Evolutionary conservation across 164 flowering plant genomes (phyloP), one percentile per base, ranked within the genome.

Genomic region (Amborella trichopoda): DNA sequence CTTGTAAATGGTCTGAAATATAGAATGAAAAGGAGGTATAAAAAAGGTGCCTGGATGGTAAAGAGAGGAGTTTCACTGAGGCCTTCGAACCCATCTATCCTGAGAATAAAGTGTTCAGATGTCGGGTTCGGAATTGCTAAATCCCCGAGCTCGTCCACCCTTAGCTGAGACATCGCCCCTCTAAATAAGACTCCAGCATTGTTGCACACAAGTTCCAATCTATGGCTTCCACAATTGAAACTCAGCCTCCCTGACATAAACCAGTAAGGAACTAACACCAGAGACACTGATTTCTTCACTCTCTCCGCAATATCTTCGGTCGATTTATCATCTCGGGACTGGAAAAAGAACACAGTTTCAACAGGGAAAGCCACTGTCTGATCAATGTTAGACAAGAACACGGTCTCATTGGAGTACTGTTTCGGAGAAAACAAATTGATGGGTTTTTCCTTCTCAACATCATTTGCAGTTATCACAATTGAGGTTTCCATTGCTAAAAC

Each of bases 201-300:
- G 65, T 64, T 71, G 67, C 75, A 71, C 6, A 73, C 40, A 39
- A 73, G 67, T 63, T 73, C 73, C 53, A 70, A 38, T 40, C 73
- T 54, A 14, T 34, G 46, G 30, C 51, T 51, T 39, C 68, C 54
- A 20, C 21, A 8, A 54, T 65, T 58, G 53, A 65, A 58, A 20
- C 28, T 49, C 13, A 73, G 55, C 46, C 75, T 67, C 37, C 78
- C 75, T 9, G 78, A 74, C 73, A 73, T 65, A 63, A 70, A 73
- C 37, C 68, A 70, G 51, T 70, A 73, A 22, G 71, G 72, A 24
- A 62, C 52, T 38, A 73, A 59, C 53, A 57, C 60, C 16, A 62
- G 63, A 32, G 61, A 58, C 33, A 58, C 59, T 28, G 75, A 59
- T 40, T 33, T 60, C 60, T 60, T 62, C 62, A 73, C 51, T 50